Evolutionary conservation across 2,329 filamentous ascomycete species (phyloP).

Genomic region (Phyllosticta citrichinensis): DNA sequence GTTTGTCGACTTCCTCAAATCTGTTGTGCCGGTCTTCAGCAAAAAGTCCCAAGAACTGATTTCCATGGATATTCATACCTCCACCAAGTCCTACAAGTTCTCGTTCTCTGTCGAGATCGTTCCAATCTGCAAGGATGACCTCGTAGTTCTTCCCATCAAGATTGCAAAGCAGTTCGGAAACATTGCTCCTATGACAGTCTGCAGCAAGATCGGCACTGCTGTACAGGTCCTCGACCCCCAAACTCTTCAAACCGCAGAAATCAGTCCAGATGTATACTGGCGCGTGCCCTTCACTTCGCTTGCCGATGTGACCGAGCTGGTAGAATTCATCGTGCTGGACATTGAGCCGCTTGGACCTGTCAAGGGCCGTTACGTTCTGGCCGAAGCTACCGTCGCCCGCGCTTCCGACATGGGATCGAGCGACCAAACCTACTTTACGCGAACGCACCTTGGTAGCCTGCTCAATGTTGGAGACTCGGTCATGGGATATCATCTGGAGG

Average conservation of each 20-base stretch:
- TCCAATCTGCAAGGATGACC: slow-evolving; percentile 93
- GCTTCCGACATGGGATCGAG: slow-evolving; percentile 80
- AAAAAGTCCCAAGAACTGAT: slow-evolving; percentile 92
- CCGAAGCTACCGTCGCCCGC: slow-evolving; percentile 79
- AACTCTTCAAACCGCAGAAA: slow-evolving; percentile 82
- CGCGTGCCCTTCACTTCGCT: slow-evolving; percentile 74
- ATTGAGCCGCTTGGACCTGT: slow-evolving; percentile 68
- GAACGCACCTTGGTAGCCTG: slow-evolving; percentile 80
- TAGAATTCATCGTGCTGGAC: slow-evolving; percentile 91
- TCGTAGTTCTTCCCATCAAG: slow-evolving; percentile 86
- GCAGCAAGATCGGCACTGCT: slow-evolving; percentile 78
- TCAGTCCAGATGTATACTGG: slow-evolving; percentile 81
- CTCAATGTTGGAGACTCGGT: slow-evolving; percentile 84
- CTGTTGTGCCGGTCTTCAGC: slow-evolving; percentile 64
- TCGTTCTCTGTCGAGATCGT: slow-evolving; percentile 81
- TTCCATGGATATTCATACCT: slow-evolving; percentile 84
- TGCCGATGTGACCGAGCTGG: slow-evolving; percentile 72
- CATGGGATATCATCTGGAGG: slow-evolving; percentile 85
- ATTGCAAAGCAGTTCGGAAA: slow-evolving; percentile 81
- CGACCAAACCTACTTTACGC: slow-evolving; percentile 77
- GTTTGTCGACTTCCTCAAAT: slow-evolving; percentile 82
- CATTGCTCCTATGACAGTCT: slow-evolving; percentile 76
- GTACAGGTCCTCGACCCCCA: slow-evolving; percentile 83
- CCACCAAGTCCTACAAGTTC: slow-evolving; percentile 89
- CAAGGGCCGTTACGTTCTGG: slow-evolving; percentile 73